Evolutionary conservation across 2,329 filamentous ascomycete genomes (phyloP).

Genomic region (Phialemonium atrogriseum): DNA sequence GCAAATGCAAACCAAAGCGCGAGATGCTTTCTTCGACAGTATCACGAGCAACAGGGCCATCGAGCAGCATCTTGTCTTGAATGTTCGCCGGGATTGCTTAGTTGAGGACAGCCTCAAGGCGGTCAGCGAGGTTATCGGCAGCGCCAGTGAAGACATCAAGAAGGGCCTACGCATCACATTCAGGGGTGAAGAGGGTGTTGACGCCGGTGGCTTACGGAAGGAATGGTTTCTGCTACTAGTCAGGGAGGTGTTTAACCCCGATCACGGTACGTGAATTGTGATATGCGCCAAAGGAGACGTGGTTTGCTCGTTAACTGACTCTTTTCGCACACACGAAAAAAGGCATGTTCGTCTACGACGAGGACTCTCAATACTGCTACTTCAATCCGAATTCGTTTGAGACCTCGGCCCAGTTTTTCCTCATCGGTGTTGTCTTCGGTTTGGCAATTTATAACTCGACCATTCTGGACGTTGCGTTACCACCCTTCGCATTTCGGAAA

Average conservation of each 20-base stretch:
- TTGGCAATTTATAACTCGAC: constrained; percentile 93
- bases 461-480: constrained; percentile 80
- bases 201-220: constrained; percentile 82
- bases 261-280: constrained; percentile 69
- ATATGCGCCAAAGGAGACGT: no score
- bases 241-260: constrained; percentile 82
- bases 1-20: constrained; percentile 82
- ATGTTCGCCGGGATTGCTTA: constrained; percentile 73
- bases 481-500: constrained; percentile 84
- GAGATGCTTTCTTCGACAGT: constrained; percentile 85
- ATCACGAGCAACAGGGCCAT: constrained; percentile 68
- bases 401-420: constrained; percentile 83
- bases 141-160: constrained; percentile 77
- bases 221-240: constrained; percentile 91
- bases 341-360: constrained; percentile 91
- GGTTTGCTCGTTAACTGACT: constrained; percentile 1
- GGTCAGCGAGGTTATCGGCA: constrained; percentile 78
- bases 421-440: constrained; percentile 80
- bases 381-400: constrained; percentile 89
- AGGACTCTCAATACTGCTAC: constrained; percentile 84
- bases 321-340: neutral
- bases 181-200: constrained; percentile 80
- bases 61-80: constrained; percentile 70
- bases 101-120: constrained; percentile 80
- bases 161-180: constrained; percentile 84